A percentile compares a stretch with the other conserved stretches of the same genome.
Evolutionary conservation across 345 rosid species (phyloP).

Genomic region (Clausena lansium): DNA sequence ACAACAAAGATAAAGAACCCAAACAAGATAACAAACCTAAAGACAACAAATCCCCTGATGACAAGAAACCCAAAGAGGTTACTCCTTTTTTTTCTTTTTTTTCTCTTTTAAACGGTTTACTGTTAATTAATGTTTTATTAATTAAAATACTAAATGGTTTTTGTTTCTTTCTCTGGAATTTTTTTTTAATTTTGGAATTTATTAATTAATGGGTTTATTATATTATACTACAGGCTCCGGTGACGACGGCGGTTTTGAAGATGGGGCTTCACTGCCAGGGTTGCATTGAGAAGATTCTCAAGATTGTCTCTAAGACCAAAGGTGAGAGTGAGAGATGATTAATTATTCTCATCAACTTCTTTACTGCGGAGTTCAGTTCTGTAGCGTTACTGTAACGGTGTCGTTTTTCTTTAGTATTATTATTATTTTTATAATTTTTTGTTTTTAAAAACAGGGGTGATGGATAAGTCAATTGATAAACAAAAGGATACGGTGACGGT

Average conservation of each 20-base stretch:
- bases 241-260: slow-evolving; percentile 62
- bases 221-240: slow-evolving; percentile 43
- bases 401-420: not conserved
- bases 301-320: slow-evolving; percentile 42
- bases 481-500: slow-evolving; percentile 65
- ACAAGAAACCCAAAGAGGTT: slow-evolving; percentile 61
- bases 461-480: slow-evolving; percentile 39
- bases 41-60: slow-evolving; percentile 34
- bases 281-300: slow-evolving; percentile 63
- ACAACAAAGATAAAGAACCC: slow-evolving; percentile 18
- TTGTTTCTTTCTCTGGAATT: not conserved
- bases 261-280: slow-evolving; percentile 68
- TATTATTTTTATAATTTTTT: not conserved
- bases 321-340: slow-evolving; percentile 33
- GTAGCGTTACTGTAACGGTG: not conserved
- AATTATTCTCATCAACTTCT: too few species aligned
- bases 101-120: not conserved
- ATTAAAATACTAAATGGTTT: too few species aligned
- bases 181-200: not conserved
- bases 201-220: not conserved
- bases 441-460: slow-evolving; percentile 47
- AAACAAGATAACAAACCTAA: slow-evolving; percentile 18
- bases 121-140: not conserved
- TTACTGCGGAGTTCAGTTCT: not conserved
- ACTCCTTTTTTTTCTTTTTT: not conserved